phyloP scores from a whole-genome alignment of 2,329 filamentous ascomycete genomes.

The Aspergillus oerlinghausenensis region DNA sequence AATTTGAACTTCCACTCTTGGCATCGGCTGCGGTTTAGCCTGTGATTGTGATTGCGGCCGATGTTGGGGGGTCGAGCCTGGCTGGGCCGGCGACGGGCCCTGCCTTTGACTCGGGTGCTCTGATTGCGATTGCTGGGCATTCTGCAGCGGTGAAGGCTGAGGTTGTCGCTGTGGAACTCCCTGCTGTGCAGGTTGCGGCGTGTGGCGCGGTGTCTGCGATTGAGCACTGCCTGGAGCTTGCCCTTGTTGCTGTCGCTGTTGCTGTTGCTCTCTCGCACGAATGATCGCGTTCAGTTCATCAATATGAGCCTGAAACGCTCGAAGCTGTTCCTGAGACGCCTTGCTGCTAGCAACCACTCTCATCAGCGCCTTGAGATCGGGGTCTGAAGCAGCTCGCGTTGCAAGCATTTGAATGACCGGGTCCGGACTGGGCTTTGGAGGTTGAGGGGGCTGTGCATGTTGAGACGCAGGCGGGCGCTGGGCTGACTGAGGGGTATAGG shows the following conservation, averaged over 20 bases:
- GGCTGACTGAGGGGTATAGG: constrained; percentile 20
- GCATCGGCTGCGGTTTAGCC: constrained; percentile 6
- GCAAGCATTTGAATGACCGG: constrained; percentile 51
- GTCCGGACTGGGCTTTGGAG: constrained; percentile 43
- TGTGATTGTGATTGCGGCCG: constrained; percentile 7
- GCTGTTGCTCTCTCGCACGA: constrained; percentile 40
- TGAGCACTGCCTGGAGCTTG: constrained; percentile 14
- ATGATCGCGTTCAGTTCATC: constrained; percentile 49
- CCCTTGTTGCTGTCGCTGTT: constrained; percentile 27
- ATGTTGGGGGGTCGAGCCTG: constrained; percentile 1
- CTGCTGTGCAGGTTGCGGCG: constrained; percentile 14
- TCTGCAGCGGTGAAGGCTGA: constrained; percentile 8
- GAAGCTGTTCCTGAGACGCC: constrained; percentile 46
- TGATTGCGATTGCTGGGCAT: constrained; percentile 9
- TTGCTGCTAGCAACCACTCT: constrained; percentile 47
- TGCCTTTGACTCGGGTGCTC: constrained; percentile 6
- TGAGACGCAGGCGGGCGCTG: constrained; percentile 27
- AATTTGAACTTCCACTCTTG: constrained; percentile 19
- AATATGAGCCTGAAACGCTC: constrained; percentile 48
- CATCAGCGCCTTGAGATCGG: constrained; percentile 48
- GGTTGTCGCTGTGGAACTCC: constrained; percentile 3
- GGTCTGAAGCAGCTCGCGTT: constrained; percentile 46
- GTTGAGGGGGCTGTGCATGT: constrained; percentile 27
- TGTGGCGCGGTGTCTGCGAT: constrained; percentile 14
- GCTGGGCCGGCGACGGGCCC: constrained; percentile 1